These are phyloP conservation scores for Capsicum pubescens DNA, from an alignment of 257 asterid genomes.

Conservation along the genomic window DNA sequence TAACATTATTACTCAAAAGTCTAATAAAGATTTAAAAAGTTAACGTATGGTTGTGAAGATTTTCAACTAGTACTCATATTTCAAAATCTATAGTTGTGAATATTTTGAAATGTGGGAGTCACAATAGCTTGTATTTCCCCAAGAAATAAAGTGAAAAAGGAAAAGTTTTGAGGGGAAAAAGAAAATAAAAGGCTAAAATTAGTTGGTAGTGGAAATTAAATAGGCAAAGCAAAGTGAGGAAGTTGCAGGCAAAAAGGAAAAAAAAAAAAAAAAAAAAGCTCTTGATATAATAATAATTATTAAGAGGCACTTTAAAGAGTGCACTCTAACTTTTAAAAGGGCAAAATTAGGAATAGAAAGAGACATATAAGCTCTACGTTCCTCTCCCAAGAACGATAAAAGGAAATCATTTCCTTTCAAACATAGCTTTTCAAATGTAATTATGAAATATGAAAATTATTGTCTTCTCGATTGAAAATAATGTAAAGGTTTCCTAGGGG, in stretches of 20 bases:
- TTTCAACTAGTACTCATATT: no score
- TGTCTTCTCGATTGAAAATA: conserved; percentile 20
- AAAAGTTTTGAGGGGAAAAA: conserved; percentile 13
- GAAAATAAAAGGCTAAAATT: conserved; percentile 13
- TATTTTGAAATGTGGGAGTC: conserved; percentile 18
- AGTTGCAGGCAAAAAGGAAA: conserved; percentile 19
- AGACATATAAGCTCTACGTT: conserved; percentile 10
- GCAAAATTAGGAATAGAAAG: conserved; percentile 4
- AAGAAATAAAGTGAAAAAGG: conserved; percentile 25
- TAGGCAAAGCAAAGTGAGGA: conserved; percentile 21
- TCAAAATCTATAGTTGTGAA: neutral
- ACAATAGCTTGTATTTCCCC: conserved; percentile 29
- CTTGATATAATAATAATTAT: conserved; percentile 3
- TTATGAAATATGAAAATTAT: neutral
- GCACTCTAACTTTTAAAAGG: conserved; percentile 21
- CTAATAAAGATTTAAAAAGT: neutral
- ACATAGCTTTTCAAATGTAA: conserved; percentile 24
- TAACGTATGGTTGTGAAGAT: no score
- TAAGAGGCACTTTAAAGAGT: conserved; percentile 21
- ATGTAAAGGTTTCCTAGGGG: neutral
- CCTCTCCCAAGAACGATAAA: neutral
- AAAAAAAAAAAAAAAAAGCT: conserved; percentile 17
- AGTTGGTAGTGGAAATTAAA: conserved; percentile 29
- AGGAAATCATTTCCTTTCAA: neutral
- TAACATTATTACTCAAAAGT: neutral